Base-by-base conservation (phyloP, 2,329 filamentous ascomycete genomes). In the Teratosphaeria epicoccoides region DNA sequence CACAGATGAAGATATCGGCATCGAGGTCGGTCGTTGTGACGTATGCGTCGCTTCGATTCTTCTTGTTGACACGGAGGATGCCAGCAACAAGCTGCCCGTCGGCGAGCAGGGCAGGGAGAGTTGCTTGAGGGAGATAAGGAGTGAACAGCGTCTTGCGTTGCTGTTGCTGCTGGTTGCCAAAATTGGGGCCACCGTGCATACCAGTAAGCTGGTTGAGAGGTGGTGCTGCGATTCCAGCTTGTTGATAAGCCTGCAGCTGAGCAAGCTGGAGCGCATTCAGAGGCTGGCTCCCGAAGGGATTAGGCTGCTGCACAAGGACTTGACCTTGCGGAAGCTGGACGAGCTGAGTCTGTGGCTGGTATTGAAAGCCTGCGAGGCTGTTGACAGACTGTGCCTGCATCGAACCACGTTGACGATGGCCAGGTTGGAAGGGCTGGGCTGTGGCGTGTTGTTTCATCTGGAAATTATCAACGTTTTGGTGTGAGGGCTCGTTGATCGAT, bases 131-230 rank as follows among this genome's bases (percentile, higher is more conserved):
- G 48, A 98, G 80, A 65, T 98, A 98, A 57, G 93, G 93, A 62
- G 93, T 97, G 74, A 98, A 98, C 22, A 98, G 81, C 1, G 93
- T 98, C 79, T 98, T 98, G 67, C 93, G 85, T 74, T 95, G 90
- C 67, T 95, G 88, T 65, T 93, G 86, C 57, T 93, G 86, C 60
- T 91, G 85, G 57, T 84, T 82, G 60, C 84, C 80, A 63, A 69
- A 66, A n/a, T 66, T 61, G 4, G 63, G 64, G 9, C 55, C 63
- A 48, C 64, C 65, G 61, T 67, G 64, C 55, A 65, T 63, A 17
- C 84, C 83, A 37, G 64, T 66, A 26, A 66, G 59, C 50, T 63
- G 61, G n/a, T 59, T 57, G 33, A 67, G 55, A 50, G 52, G 63
- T 28, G 64, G 61, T 62, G 82, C 84, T 22, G 58, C 59, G 75